Percentiles rank a stretch among this genome's conserved stretches.
Conservation (phyloP, 2,329 filamentous ascomycete genomes). For the Fusarium sp. region DNA sequence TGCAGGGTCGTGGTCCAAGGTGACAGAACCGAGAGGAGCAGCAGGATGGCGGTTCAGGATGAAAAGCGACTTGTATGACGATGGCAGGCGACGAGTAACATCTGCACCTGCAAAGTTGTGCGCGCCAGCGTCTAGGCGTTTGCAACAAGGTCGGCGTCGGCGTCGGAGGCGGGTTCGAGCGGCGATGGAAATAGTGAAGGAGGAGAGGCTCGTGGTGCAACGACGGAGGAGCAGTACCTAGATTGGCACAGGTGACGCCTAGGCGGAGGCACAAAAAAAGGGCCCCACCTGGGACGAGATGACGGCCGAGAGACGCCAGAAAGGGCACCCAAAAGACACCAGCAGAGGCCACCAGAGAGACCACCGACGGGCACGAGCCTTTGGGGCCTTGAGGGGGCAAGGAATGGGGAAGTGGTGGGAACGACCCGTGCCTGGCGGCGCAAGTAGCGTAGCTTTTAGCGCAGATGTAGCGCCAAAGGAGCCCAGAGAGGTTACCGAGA, state of each 20-base stretch:
- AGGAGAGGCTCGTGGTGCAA: conserved; percentile 49
- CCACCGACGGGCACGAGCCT: conserved; percentile 47
- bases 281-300: conserved; percentile 50
- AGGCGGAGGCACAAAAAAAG: conserved; percentile 47
- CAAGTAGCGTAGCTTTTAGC: conserved; percentile 47
- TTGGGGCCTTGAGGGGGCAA: conserved; percentile 40
- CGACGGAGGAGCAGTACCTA: conserved; percentile 47
- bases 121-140: conserved; percentile 47
- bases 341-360: conserved; percentile 32
- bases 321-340: conserved; percentile 38
- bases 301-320: conserved; percentile 46
- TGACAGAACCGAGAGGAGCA: conserved; percentile 34
- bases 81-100: conserved; percentile 46
- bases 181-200: conserved; percentile 45
- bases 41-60: conserved; percentile 39
- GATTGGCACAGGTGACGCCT: conserved; percentile 50
- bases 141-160: conserved; percentile 39
- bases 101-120: conserved; percentile 45
- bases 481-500: conserved; percentile 30
- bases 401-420: conserved; percentile 45
- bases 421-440: conserved; percentile 48
- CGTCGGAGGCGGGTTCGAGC: conserved; percentile 36
- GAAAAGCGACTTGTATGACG: conserved; percentile 47
- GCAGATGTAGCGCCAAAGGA: conserved; percentile 43
- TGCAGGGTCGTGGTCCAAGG: conserved; percentile 36